These are phyloP conservation scores for Teratosphaeria epicoccoides DNA, from an alignment of 2,329 filamentous ascomycete genomes.

Conservation along the genomic window DNA sequence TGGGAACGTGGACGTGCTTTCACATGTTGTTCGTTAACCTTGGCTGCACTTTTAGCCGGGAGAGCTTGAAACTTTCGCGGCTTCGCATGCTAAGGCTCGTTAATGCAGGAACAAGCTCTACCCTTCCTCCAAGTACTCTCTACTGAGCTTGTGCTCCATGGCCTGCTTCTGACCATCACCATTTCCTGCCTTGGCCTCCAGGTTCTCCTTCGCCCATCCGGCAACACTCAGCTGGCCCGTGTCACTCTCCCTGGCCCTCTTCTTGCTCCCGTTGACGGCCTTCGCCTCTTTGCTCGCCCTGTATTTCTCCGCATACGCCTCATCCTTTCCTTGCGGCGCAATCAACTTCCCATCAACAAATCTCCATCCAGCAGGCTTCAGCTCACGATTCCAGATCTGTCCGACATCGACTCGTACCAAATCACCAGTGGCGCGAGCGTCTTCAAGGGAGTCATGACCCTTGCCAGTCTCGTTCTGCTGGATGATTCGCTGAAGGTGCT, in stretches of 20 bases:
- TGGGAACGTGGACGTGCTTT: no score
- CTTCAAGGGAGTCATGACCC: conserved; percentile 88
- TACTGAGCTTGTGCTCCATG: no score
- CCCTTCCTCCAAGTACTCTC: neutral
- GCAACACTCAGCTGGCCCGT: neutral
- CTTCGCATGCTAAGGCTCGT: neutral
- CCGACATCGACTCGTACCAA: conserved; percentile 62
- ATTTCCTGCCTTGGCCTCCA: conserved; percentile 13
- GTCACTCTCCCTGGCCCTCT: neutral
- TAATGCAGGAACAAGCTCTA: neutral
- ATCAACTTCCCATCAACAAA: conserved; percentile 39
- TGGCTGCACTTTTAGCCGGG: no score
- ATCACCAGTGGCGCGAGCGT: conserved; percentile 80
- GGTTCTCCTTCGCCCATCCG: conserved; percentile 20
- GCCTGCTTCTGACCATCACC: conserved; percentile 15
- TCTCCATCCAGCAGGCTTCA: conserved; percentile 59
- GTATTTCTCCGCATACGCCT: neutral
- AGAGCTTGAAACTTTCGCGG: neutral
- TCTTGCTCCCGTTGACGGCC: neutral
- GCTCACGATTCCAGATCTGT: conserved; percentile 53
- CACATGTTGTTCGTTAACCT: no score
- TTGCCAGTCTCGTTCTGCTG: conserved; percentile 50
- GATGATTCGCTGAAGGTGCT: conserved; percentile 63
- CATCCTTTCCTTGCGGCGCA: conserved; percentile 9
- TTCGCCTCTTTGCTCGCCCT: neutral